Base-by-base conservation (phyloP, 2,329 filamentous ascomycete species). In the Fusarium xyrophilum region DNA sequence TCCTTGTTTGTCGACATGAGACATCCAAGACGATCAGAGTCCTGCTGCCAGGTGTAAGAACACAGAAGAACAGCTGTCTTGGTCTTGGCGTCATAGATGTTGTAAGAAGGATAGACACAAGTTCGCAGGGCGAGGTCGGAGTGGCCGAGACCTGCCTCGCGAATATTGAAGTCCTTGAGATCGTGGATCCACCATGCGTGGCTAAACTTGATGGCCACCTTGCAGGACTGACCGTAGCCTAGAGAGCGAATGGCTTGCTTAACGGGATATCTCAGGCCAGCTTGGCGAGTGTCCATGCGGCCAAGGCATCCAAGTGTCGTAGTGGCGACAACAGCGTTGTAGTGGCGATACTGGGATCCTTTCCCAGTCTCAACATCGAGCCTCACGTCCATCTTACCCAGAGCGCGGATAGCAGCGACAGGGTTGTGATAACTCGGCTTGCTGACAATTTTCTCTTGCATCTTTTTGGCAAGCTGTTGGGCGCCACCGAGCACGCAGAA, bases 231-330 rank as follows among this genome's bases (percentile, higher is more conserved):
- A 5, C 61, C 59, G 2, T 64, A 64, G 2, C 61, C 61, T 1
- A 64, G 8, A 10, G 59, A 43, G 27, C 61, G 61, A 7, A 64
- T 63, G 3, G 61, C 59, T 25, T 64, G 61, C 19, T 64, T 63
- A 3, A 57, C 47, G 5, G 55, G 55, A 12, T 57, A 57, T 40
- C 46, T 33, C 14, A 57, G n/a, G 6, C 55, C 55, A 25, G 55
- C 55, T 12, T 57, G 36, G 6, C 55, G 46, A 19, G 46, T 57
- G 36, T 57, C 55, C 10, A 57, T 53, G n/a, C 35, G 55, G 1
- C 36, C 46, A 25, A 57, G 28, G 23, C 55, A 57, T 6, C 55
- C 61, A 5, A 64, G 52, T 2, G 61, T 64, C 5, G 55, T 57
- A 15, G 55, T 57, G 14, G 44, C 19, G 6, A 57, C 4, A 3